These are phyloP conservation scores for Penicillium concentricum DNA, from an alignment of 2,329 filamentous ascomycete species.

Conservation along the genomic window DNA sequence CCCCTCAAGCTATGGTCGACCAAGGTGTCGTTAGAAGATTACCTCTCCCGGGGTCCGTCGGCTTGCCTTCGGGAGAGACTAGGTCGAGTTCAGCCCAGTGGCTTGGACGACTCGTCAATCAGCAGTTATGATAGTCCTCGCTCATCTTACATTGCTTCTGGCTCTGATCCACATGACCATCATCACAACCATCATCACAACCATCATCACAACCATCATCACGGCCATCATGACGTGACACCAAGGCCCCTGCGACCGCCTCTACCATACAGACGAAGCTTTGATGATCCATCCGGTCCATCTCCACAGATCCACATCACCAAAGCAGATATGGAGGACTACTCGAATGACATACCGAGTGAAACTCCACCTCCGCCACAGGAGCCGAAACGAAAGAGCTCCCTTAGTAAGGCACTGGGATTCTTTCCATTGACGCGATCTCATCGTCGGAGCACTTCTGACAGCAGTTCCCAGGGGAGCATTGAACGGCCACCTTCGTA, in stretches of 20 bases:
- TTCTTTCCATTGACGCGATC: conserved; percentile 4
- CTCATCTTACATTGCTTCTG: conserved; percentile 20
- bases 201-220: not conserved
- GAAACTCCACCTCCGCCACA: conserved; percentile 18
- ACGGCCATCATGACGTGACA: conserved; percentile 1
- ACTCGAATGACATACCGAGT: conserved; percentile 15
- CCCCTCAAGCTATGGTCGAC: conserved; percentile 37
- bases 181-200: not conserved
- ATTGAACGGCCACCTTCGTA: conserved; percentile 21
- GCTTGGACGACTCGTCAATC: conserved; percentile 30
- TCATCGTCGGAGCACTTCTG: conserved; percentile 15
- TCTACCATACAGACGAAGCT: conserved; percentile 27
- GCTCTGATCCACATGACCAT: conserved; percentile 4
- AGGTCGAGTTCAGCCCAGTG: conserved; percentile 28
- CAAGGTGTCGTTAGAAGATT: conserved; percentile 42
- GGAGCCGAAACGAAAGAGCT: conserved; percentile 3
- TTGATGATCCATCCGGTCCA: conserved; percentile 12
- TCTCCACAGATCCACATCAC: conserved; percentile 33
- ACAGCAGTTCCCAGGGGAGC: conserved; percentile 16
- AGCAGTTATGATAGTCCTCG: conserved; percentile 32
- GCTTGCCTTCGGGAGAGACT: conserved; percentile 56
- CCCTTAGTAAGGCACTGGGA: conserved; percentile 13
- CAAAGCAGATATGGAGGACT: conserved; percentile 20
- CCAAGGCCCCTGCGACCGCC: conserved; percentile 15
- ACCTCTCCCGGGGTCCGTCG: conserved; percentile 56